Base-by-base conservation (phyloP, 164 flowering plant genomes). In the Nelumbo lutea region DNA sequence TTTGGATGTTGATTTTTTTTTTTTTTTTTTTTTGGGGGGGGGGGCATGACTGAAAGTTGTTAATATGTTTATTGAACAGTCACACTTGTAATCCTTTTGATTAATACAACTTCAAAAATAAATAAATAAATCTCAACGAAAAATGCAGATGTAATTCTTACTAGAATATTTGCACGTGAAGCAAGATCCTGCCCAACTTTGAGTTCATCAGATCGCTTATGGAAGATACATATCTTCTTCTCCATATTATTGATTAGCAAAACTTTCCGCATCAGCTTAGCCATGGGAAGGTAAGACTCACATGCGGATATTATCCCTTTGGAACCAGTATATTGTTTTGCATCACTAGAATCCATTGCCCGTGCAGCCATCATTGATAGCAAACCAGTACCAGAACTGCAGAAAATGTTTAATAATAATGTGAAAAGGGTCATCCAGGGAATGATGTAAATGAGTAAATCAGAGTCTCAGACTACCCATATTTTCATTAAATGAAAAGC, bases 241-340 rank as follows among this genome's bases (percentile, higher is more conserved):
- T 83, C 86, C 92, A 90, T 80, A 9, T 84, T 81, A 82, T 95
- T 95, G 44, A 72, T 48, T 10, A 80, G 88, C 72, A 95, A 61
- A 57, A 95, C 94, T 73, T 82, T 90, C 62, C 85, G 74, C 96
- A 86, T 82, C 81, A 95, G 73, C 76, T 92, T 95, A 68, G 84
- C 83, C 98, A 95, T 95, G 43, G 98, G 98, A 76, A 95, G 90
- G 75, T 91, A 95, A 56, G 98, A 84, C 72, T 95, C 98, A 63
- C 96, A 95, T 38, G 97, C 96, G 3, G 89, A 88, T 10, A 95
- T 89, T 79, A 48, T 77, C 51, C 95, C 93, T 46, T 72, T 72
- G 13, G 61, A 42, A 72, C 72, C 64, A 76, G 71, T 46, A 65
- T 56, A 42, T 43, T 59, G 63, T 5, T 60, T 46, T 2, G 73